Evolutionary conservation across 2,329 filamentous ascomycete species (phyloP).

Genomic region (Colletotrichum tropicicola): DNA sequence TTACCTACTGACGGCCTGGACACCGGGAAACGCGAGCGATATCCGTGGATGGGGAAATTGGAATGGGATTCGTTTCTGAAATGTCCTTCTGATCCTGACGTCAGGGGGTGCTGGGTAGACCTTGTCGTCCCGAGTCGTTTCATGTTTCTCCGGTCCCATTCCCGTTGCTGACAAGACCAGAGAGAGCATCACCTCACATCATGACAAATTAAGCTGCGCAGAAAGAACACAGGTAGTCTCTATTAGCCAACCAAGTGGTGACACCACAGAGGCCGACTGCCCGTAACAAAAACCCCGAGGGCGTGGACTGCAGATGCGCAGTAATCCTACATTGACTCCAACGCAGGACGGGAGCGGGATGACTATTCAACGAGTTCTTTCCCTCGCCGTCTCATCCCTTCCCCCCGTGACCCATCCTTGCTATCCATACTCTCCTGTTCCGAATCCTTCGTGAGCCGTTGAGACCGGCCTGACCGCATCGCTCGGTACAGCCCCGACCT

Average conservation of each 20-base stretch:
- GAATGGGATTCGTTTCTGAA: too few relatives aligned
- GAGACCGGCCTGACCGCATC: too few relatives aligned
- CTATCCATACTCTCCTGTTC: background rate
- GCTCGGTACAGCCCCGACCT: background rate
- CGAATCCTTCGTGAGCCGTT: background rate
- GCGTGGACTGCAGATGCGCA: background rate
- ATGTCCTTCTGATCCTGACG: too few relatives aligned
- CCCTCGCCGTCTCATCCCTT: too few relatives aligned
- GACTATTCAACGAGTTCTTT: too few relatives aligned
- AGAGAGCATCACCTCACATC: background rate
- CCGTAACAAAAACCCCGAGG: background rate
- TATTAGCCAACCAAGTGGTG: constrained; percentile 1
- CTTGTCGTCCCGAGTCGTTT: too few relatives aligned
- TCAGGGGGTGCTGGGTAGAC: too few relatives aligned
- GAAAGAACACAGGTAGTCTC: constrained; percentile 24
- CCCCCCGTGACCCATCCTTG: too few relatives aligned
- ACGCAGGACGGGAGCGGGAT: background rate
- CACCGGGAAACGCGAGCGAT: too few relatives aligned
- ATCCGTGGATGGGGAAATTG: too few relatives aligned
- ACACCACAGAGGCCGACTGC: background rate
- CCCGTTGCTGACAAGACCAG: background rate
- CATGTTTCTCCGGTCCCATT: too few relatives aligned
- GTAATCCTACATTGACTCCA: background rate
- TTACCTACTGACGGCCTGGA: background rate
- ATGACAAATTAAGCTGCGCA: background rate